phyloP scores from a whole-genome alignment of 2,329 filamentous ascomycete genomes.

The Pseudopyricularia javanii region DNA sequence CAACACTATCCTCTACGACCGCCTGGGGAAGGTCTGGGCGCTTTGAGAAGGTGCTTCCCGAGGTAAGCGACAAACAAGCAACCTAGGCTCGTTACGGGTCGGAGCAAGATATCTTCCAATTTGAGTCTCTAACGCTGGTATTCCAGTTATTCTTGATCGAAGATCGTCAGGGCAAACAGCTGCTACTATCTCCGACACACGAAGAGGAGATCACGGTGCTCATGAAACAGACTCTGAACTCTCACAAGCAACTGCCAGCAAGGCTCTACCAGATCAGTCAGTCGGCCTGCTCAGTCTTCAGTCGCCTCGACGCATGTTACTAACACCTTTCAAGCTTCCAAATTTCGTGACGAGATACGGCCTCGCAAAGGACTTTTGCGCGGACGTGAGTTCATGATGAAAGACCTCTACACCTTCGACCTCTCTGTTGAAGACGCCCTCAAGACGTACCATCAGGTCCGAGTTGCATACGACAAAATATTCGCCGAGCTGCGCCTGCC shows the following conservation, averaged over 20 bases:
- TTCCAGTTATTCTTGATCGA: conserved; percentile 62
- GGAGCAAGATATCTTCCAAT: background rate
- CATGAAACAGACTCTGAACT: conserved; percentile 60
- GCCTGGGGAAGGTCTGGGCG: conserved; percentile 80
- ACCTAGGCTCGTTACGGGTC: background rate
- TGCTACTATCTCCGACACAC: conserved; percentile 81
- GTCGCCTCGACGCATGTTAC: background rate
- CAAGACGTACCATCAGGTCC: conserved; percentile 67
- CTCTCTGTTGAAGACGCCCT: conserved; percentile 52
- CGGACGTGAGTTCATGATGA: conserved; percentile 91
- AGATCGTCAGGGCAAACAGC: conserved; percentile 64
- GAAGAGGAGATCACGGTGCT: conserved; percentile 91
- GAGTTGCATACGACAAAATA: conserved; percentile 59
- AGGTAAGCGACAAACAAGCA: conserved; percentile 35
- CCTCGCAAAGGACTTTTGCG: conserved; percentile 81
- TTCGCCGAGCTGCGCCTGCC: conserved; percentile 77
- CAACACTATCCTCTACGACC: conserved; percentile 72
- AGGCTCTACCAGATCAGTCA: conserved; percentile 81
- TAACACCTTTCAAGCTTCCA: conserved; percentile 46
- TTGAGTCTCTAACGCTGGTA: conserved; percentile 9
- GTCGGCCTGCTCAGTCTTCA: conserved; percentile 11
- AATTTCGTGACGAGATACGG: conserved; percentile 86
- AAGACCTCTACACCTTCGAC: conserved; percentile 96
- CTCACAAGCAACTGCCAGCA: conserved; percentile 76
- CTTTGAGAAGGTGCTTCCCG: conserved; percentile 57